Conservation (phyloP, 148 eudicot species). For the Silene uniflora region DNA sequence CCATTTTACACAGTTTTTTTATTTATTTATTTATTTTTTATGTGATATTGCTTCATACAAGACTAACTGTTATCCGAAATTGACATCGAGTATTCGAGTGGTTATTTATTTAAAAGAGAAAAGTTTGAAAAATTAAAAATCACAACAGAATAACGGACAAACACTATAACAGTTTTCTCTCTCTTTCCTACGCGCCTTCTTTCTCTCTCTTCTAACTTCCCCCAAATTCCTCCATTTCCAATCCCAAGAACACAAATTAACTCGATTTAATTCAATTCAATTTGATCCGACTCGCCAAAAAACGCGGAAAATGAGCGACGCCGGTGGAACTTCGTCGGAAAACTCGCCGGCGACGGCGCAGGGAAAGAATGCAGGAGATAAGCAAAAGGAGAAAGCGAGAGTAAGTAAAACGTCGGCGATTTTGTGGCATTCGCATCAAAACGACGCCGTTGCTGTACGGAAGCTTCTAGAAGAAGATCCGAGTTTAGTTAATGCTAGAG, state of each 20-base stretch:
- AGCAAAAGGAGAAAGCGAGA: slow-evolving; percentile 60
- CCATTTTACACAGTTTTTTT: too few species aligned
- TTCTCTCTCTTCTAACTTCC: background rate
- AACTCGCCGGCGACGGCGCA: slow-evolving; percentile 18
- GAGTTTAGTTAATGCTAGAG: slow-evolving; percentile 67
- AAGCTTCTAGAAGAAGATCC: slow-evolving; percentile 81
- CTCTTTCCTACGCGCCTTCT: background rate
- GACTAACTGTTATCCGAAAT: too few species aligned
- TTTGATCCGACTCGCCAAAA: slow-evolving; percentile 5
- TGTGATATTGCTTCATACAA: too few species aligned
- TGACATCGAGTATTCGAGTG: too few species aligned
- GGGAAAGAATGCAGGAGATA: slow-evolving; percentile 23
- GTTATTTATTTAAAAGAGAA: too few species aligned
- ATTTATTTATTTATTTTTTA: too few species aligned
- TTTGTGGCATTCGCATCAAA: slow-evolving; percentile 95
- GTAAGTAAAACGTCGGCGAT: slow-evolving; percentile 83
- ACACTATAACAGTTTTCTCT: background rate
- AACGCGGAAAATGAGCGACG: slow-evolving; percentile 44
- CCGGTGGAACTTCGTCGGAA: slow-evolving; percentile 30
- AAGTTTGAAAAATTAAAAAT: background rate
- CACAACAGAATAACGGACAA: slow-evolving; percentile 32
- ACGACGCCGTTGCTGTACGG: slow-evolving; percentile 65
- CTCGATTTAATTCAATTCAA: background rate
- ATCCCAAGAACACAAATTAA: background rate
- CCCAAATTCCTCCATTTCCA: background rate